Percentiles rank a stretch among this genome's conserved stretches.
phyloP scores from a whole-genome alignment of 495 filamentous ascomycete genomes.

The Achaetomiella virescens region DNA sequence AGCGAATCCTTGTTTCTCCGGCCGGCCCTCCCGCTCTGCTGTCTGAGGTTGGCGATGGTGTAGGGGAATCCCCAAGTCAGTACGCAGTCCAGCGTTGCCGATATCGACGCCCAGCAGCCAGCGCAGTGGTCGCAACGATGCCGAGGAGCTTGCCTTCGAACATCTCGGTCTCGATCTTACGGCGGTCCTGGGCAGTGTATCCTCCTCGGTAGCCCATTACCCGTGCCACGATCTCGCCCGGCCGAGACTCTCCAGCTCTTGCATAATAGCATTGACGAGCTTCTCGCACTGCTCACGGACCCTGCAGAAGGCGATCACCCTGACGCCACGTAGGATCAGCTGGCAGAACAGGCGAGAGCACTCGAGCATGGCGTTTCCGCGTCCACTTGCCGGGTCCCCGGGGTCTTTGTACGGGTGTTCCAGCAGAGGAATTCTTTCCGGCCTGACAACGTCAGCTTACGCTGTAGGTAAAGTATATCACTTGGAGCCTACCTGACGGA shows the following conservation, averaged over 20 bases:
- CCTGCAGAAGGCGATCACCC: slow-evolving; percentile 90
- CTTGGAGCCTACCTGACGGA: slow-evolving; percentile 51
- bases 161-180: slow-evolving; percentile 91
- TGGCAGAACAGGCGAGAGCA: slow-evolving; percentile 86
- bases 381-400: slow-evolving; percentile 74
- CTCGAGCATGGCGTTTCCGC: slow-evolving; percentile 76
- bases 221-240: slow-evolving; percentile 65
- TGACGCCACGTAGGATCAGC: slow-evolving; percentile 77
- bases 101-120: slow-evolving; percentile 96
- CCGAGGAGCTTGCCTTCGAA: slow-evolving; percentile 91
- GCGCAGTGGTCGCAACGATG: slow-evolving; percentile 86
- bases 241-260: slow-evolving; percentile 66
- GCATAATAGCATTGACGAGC: slow-evolving; percentile 71
- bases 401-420: slow-evolving; percentile 98
- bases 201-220: slow-evolving; percentile 97
- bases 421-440: slow-evolving; percentile 95
- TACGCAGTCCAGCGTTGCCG: slow-evolving; percentile 87
- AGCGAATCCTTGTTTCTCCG: slow-evolving; percentile 91
- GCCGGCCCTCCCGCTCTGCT: slow-evolving; percentile 92
- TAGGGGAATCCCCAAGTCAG: slow-evolving; percentile 93
- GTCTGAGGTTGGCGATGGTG: slow-evolving; percentile 85
- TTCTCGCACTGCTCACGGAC: slow-evolving; percentile 84
- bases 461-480: not conserved
- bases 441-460: slow-evolving; percentile 26
- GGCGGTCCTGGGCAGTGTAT: slow-evolving; percentile 89